Evolutionary conservation across 2,329 filamentous ascomycete species (phyloP).

Genomic region (Acarospora socialis): DNA sequence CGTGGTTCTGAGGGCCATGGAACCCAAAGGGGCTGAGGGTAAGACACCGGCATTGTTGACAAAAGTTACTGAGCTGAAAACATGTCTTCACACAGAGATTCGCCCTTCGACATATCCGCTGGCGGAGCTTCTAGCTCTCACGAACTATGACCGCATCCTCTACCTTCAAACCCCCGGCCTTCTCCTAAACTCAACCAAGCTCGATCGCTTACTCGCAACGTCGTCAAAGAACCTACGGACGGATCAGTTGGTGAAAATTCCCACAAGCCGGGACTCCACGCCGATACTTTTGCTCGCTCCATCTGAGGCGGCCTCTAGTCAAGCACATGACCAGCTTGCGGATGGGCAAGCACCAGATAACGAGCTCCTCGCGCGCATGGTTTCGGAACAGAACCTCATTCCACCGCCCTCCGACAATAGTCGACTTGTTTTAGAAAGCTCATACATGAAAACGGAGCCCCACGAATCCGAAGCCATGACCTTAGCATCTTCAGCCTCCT

Average conservation of each 20-base stretch:
- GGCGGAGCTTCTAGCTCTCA: slow-evolving; percentile 9
- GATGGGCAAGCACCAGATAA: slow-evolving; percentile 4
- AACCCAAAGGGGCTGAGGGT: slow-evolving; percentile 3
- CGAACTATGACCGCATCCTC: slow-evolving; percentile 12
- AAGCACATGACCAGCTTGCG: slow-evolving; percentile 2
- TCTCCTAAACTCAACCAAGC: slow-evolving; percentile 9
- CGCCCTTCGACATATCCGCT: slow-evolving; percentile 9
- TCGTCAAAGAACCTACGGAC: slow-evolving; percentile 12
- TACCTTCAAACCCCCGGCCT: slow-evolving; percentile 11
- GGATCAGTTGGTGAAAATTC: too few relatives aligned
- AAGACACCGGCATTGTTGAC: background rate
- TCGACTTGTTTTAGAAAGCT: too few relatives aligned
- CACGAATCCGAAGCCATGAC: slow-evolving; percentile 7
- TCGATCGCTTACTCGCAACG: slow-evolving; percentile 12
- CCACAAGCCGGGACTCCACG: slow-evolving; percentile 8
- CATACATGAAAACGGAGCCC: slow-evolving; percentile 6
- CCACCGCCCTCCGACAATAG: too few relatives aligned
- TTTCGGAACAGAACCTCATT: slow-evolving; percentile 9
- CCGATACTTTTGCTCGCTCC: slow-evolving; percentile 11
- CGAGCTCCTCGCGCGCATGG: slow-evolving; percentile 2
- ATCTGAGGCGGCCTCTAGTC: slow-evolving; percentile 9
- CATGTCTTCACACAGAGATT: background rate
- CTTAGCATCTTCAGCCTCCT: slow-evolving; percentile 9
- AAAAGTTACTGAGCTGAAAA: background rate
- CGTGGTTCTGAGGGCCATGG: slow-evolving; percentile 12